phyloP scores from a whole-genome alignment of 306 rosid species.

The Ormosia semicastrata region DNA sequence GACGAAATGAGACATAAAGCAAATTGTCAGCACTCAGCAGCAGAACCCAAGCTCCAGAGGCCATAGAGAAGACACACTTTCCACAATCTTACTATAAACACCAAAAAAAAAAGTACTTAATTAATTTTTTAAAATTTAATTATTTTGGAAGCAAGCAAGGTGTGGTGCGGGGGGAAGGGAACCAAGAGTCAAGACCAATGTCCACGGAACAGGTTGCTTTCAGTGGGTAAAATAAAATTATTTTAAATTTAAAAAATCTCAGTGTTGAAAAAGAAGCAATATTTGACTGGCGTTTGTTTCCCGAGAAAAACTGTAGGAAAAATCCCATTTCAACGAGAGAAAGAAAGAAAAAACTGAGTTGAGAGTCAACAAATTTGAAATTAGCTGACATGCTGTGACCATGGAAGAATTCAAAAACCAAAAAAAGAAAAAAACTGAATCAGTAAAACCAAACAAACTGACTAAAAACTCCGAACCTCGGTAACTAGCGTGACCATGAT shows the following conservation, averaged over 20 bases:
- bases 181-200: conserved; percentile 39
- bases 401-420: neutral
- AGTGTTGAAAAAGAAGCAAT: neutral
- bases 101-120: neutral
- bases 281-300: conserved; percentile 33
- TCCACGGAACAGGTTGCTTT: conserved; percentile 30
- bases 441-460: neutral
- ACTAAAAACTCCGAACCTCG: neutral
- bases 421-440: neutral
- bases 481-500: neutral
- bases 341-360: neutral
- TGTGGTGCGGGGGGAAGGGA: conserved; percentile 26
- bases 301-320: conserved; percentile 24
- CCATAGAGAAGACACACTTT: conserved; percentile 6
- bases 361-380: conserved; percentile 31
- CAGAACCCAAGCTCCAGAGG: neutral
- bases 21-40: conserved; percentile 39
- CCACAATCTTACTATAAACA: conserved; percentile 21
- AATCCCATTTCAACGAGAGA: neutral
- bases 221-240: neutral
- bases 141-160: conserved; percentile 18
- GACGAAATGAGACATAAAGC: conserved; percentile 23
- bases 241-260: neutral
- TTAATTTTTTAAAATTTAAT: neutral
- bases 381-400: conserved; percentile 1